phyloP scores from a whole-genome alignment of 2,329 filamentous ascomycete genomes.

The Thielaviopsis cerberus region DNA sequence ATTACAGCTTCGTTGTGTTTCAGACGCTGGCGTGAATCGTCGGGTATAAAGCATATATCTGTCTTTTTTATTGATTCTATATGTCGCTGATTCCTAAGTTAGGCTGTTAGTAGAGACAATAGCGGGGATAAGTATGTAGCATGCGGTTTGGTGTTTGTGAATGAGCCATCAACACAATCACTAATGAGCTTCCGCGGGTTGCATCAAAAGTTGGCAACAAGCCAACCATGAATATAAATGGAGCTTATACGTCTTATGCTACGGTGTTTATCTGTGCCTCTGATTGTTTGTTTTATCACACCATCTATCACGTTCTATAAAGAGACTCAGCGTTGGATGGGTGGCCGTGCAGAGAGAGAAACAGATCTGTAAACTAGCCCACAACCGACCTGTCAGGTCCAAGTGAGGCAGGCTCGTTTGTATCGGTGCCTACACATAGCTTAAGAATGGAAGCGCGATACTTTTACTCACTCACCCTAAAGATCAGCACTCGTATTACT shows the following conservation, averaged over 20 bases:
- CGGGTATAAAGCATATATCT: neutral
- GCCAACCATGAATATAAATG: neutral
- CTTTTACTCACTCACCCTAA: too few species aligned
- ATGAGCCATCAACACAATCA: neutral
- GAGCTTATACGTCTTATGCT: neutral
- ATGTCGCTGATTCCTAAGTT: neutral
- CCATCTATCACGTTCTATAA: neutral
- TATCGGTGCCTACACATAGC: too few species aligned
- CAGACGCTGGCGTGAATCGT: neutral
- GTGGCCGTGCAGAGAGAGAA: neutral
- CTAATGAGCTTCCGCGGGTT: neutral
- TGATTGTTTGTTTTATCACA: neutral
- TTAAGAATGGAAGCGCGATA: too few species aligned
- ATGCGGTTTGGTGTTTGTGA: too few species aligned
- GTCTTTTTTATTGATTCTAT: neutral
- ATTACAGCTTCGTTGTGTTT: too few species aligned
- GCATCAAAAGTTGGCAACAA: neutral
- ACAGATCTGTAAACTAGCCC: too few species aligned
- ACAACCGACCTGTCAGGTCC: too few species aligned
- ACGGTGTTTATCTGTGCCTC: neutral
- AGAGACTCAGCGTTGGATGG: too few species aligned
- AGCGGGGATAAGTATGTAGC: too few species aligned
- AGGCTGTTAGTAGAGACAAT: too few species aligned
- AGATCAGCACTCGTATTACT: too few species aligned
- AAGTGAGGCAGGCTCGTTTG: too few species aligned